Base-by-base conservation (phyloP, 352 stramenopile genomes). In the Phytophthora colocasiae region DNA sequence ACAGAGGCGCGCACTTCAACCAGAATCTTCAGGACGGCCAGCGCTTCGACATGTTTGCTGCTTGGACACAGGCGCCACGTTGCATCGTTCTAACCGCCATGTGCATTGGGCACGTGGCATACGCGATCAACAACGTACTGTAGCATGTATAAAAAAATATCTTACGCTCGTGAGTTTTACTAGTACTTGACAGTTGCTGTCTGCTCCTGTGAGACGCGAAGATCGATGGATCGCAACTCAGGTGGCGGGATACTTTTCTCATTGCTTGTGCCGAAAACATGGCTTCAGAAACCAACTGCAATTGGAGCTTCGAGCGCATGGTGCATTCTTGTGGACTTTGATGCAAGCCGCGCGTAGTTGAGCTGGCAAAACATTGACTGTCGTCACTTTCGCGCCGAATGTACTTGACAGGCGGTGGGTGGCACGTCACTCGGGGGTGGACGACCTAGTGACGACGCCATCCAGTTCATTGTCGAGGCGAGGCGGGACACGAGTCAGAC, bases 401-500 rank as follows among this genome's bases (percentile, higher is more conserved):
- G 44, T 56, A 36, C 8, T 36, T 36, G 31, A 36, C 31, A 36
- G 31, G 31, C 31, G 31, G 31, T 36, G 31, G 19, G 27, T 45
- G 63, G 62, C 48, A 71, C 63, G 58, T 71, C 48, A 71, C 44
- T 22, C 17, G 27, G 59, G 58, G 58, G 39, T 26, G 58, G 64
- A 63, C 44, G 36, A 54, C 56, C 29, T 48, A 38, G 8, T 52
- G 43, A 50, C 51, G 52, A 69, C 53, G 32, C 27, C 26, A 17
- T 41, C 17, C 17, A 31, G 31, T 48, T 22, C 32, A 48, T 41
- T 65, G 55, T 69, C 36, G 31, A 63, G 17, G 38, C 9, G 34
- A 63, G 17, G 38, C 9, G 34, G 63, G 58, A 67, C 57, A 27
- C 34, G 14, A 65, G 55, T 57, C 65, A 73, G 65, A 73, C 58